Evolutionary conservation across 2,329 filamentous ascomycete genomes (phyloP), one percentile per base, ranked within the genome.

Genomic region (Elsinoe fawcettii): DNA sequence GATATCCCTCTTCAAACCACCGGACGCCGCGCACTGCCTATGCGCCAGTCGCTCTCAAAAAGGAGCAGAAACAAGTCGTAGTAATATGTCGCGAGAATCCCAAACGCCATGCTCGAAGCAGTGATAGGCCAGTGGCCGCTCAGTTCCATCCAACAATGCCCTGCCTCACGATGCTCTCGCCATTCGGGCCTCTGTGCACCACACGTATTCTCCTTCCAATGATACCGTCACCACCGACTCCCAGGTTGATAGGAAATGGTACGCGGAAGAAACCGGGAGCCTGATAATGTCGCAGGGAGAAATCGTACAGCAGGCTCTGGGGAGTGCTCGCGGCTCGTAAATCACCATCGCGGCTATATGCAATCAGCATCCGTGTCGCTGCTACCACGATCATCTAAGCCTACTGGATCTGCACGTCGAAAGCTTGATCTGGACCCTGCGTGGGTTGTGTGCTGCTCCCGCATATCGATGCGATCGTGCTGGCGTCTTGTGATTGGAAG

Each of bases 81-180:
- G 4, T 37, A 4, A 5, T 7, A 14, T 3, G 3, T 37, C 9
- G 14, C 14, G 25, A n/a, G 4, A 12, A 5, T 46, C 41, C 46
- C 14, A 34, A 53, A 37, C 49, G 49, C 49, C 49, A 25, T 53
- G 49, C 49, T 53, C 2, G 12, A 20, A 36, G 9, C 4, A n/a
- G 18, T 32, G 11, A 16, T 12, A 44, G 8, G 1, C 3, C 5
- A 37, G 9, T 34, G 12, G 16, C 18, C 20, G 20, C 16, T 37
- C 30, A 56, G 32, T 56, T 56, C 54, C 54, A 56, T n/a, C 54
- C 54, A 36, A 56, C 46, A 25, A 56, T 56, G 9, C 54, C 54
- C 39, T 56, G 54, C 37, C 54, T 27, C 14, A 56, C 41, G n/a
- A 56, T 49, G 43, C 37, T 49, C 20, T 56, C 37, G 6, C 54